Base-by-base conservation (phyloP, 257 asterid genomes). In the Solanum appendiculatum region DNA sequence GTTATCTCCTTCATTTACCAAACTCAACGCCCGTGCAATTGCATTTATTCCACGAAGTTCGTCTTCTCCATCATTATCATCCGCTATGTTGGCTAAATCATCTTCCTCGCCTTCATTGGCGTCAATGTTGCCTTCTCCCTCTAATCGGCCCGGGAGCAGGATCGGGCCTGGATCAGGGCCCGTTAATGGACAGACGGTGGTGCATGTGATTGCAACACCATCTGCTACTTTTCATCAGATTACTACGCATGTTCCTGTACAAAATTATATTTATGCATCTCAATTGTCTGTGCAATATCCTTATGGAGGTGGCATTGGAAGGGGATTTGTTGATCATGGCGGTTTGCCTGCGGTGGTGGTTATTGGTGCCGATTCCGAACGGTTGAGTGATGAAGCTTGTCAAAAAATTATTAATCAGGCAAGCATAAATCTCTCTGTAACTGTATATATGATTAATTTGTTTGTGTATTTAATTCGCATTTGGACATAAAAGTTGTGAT, bases 331-430 rank as follows among this genome's bases (percentile, higher is more conserved):
- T 3, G 95, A 92, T 51, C 89, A 81, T 81, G 85, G 85, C 5
- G 21, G 69, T 81, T 5, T 81, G 68, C 85, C 85, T 0, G 13
- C 85, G 69, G 44, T 54, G 83, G 92, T 23, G 94, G 91, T 88
- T 87, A 82, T 15, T 86, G 66, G 84, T 73, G 89, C 92, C 72
- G 58, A 77, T 82, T 20, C 88, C 7, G 85, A 81, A 14, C 44
- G 73, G 48, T 72, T 90, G 84, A 48, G 92, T 27, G 92, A 89
- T 18, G 98, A 95, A 89, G 88, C 91, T 23, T 92, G 92, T 75
- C 93, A 89, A 87, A 95, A 95, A 90, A 89, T 95, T 83, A 88
- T 95, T 89, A 94, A 92, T 84, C 98, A 95, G 98, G 98, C 89
- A 89, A 80, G 86, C 83, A 40, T 10, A 39, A 23, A 2, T 69